A percentile compares a stretch with the other conserved stretches of the same genome.
phyloP scores from a whole-genome alignment of 192 early-diverging fungal species.

The Gryganskiella cystojenkinii region DNA sequence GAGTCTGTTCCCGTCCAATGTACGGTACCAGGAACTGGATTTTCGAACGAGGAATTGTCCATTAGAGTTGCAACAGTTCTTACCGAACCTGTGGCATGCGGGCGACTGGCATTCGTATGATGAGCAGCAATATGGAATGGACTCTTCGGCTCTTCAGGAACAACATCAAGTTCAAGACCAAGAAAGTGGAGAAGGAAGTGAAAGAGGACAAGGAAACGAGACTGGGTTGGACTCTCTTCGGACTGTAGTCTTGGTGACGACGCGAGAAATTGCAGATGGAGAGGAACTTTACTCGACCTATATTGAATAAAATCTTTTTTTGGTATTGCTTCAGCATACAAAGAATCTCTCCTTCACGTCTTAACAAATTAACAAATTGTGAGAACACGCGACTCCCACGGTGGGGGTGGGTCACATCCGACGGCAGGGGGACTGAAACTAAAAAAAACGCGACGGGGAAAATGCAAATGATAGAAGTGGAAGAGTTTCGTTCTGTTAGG shows the following conservation, averaged over 20 bases:
- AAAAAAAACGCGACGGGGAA: no score
- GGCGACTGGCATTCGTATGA: conserved; percentile 43
- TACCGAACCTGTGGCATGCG: conserved; percentile 57
- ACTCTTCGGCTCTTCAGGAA: conserved; percentile 1
- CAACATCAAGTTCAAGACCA: no score
- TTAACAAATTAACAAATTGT: no score
- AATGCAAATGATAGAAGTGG: no score
- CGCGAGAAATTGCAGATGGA: conserved; percentile 26
- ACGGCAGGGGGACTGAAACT: no score
- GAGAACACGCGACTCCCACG: no score
- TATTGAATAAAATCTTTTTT: conserved; percentile 34
- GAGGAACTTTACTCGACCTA: conserved; percentile 63
- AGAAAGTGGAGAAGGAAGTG: no score
- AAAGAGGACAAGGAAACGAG: no score
- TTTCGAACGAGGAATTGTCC: conserved; percentile 36
- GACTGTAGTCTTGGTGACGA: conserved; percentile 47
- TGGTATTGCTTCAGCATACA: no score
- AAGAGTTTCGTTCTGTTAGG: no score
- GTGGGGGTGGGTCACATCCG: no score
- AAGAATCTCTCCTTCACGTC: no score
- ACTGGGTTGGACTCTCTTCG: conserved; percentile 18
- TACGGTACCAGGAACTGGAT: conserved; percentile 61
- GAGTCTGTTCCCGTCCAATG: conserved; percentile 41
- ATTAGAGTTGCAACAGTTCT: conserved; percentile 44
- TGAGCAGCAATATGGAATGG: conserved; percentile 16